phyloP scores from a whole-genome alignment of 2,329 filamentous ascomycete genomes.

The Trichophyton rubrum region DNA sequence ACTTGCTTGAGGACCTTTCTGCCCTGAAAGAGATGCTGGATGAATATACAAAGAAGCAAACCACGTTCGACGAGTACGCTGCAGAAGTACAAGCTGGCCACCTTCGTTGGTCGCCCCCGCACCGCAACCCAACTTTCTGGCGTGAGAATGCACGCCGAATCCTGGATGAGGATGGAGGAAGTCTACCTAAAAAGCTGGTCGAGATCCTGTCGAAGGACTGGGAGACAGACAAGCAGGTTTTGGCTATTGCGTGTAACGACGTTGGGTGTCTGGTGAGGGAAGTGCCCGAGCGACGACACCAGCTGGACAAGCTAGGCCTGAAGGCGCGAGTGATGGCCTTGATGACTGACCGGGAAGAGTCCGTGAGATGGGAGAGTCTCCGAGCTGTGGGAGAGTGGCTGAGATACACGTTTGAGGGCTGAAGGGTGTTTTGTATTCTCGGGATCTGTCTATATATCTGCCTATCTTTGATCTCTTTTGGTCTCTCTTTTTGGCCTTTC shows the following conservation, averaged over 20 bases:
- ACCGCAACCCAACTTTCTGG: constrained; percentile 80
- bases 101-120: constrained; percentile 83
- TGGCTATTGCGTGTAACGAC: constrained; percentile 89
- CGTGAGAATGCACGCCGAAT: constrained; percentile 80
- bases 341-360: constrained; percentile 81
- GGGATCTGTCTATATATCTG: neutral
- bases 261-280: constrained; percentile 80
- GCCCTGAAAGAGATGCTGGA: constrained; percentile 56
- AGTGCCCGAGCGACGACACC: constrained; percentile 67
- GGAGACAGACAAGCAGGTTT: constrained; percentile 73
- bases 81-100: constrained; percentile 78
- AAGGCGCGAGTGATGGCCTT: constrained; percentile 86
- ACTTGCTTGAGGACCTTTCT: constrained; percentile 38
- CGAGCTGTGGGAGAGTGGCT: constrained; percentile 70
- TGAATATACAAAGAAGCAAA: constrained; percentile 64
- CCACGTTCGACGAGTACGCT: constrained; percentile 56
- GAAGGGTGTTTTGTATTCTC: neutral
- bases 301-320: constrained; percentile 70
- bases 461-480: neutral
- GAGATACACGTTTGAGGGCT: constrained; percentile 52
- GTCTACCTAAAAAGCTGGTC: constrained; percentile 66
- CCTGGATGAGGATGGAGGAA: constrained; percentile 68
- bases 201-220: constrained; percentile 71
- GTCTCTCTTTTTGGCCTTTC: neutral
- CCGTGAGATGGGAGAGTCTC: constrained; percentile 83